A percentile compares a stretch with the other conserved stretches of the same genome.
phyloP scores from a whole-genome alignment of 306 rosid genomes.

The Cicer chorassanicum region DNA sequence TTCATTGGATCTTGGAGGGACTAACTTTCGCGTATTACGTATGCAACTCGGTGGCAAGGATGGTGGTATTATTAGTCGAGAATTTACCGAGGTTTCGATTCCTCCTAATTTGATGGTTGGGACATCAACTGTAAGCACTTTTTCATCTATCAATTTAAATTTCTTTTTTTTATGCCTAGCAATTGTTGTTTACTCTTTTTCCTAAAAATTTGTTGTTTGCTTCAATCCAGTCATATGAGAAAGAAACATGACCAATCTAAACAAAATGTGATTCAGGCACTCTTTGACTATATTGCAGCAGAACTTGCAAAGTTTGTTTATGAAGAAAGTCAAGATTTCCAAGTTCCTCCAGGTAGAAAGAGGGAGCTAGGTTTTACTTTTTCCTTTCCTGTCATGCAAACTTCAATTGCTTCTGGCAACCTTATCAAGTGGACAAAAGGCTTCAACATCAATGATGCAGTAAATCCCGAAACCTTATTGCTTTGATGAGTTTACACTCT shows the following conservation, averaged over 20 bases:
- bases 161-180: not conserved
- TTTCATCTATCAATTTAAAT: constrained; percentile 4
- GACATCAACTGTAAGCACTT: constrained; percentile 71
- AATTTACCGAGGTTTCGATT: constrained; percentile 81
- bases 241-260: constrained; percentile 43
- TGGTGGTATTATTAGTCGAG: constrained; percentile 61
- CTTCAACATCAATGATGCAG: constrained; percentile 78
- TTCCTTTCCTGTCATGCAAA: constrained; percentile 89
- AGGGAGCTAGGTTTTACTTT: constrained; percentile 99
- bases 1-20: constrained; percentile 98
- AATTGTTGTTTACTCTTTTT: constrained; percentile 23
- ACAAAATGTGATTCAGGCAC: constrained; percentile 66
- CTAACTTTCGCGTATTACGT: constrained; percentile 94
- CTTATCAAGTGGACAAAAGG: constrained; percentile 99
- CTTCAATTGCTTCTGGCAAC: constrained; percentile 81
- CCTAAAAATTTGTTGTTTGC: not conserved
- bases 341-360: constrained; percentile 72
- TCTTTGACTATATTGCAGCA: constrained; percentile 83
- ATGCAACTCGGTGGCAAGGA: constrained; percentile 85
- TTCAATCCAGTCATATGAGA: constrained; percentile 26
- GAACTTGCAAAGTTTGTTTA: constrained; percentile 83
- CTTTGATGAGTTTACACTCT: constrained; percentile 42
- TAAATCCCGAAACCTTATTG: constrained; percentile 45
- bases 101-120: constrained; percentile 83
- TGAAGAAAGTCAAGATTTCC: constrained; percentile 74